These are phyloP conservation scores for Hypoxylon intermedium DNA, from an alignment of 495 filamentous ascomycete genomes.

Conservation along the genomic window DNA sequence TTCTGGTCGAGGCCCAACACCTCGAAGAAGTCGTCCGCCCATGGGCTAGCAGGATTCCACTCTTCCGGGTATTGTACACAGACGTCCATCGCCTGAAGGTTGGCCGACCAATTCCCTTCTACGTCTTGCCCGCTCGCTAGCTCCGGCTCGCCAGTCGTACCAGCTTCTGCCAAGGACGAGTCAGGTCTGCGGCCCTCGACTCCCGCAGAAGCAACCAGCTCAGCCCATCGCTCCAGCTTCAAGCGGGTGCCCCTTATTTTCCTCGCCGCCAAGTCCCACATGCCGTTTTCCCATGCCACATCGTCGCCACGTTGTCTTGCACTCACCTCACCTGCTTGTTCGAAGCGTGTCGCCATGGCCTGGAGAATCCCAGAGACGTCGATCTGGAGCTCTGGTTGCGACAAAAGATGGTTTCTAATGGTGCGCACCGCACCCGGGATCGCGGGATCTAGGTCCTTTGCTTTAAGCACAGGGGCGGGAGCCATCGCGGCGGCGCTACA, in stretches of 20 bases:
- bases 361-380: conserved; percentile 38
- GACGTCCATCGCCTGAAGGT: neutral
- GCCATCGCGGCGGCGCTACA: conserved; percentile 11
- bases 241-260: conserved; percentile 40
- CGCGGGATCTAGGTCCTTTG: conserved; percentile 32
- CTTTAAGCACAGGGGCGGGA: neutral
- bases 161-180: neutral
- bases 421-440: conserved; percentile 36
- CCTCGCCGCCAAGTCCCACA: conserved; percentile 41
- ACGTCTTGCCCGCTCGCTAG: neutral
- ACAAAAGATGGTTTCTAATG: conserved; percentile 35
- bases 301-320: conserved; percentile 5
- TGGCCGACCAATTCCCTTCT: conserved; percentile 21
- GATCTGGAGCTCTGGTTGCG: conserved; percentile 41
- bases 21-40: conserved; percentile 34
- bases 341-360: conserved; percentile 39
- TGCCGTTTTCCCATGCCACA: conserved; percentile 31
- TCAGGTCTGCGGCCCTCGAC: conserved; percentile 15
- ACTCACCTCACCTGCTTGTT: conserved; percentile 28
- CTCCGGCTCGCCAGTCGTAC: neutral
- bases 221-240: conserved; percentile 43
- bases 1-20: conserved; percentile 31
- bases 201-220: conserved; percentile 34
- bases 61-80: conserved; percentile 1
- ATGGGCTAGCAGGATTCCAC: conserved; percentile 13